Evolutionary conservation across 192 early-diverging fungal species (phyloP).

Genomic region (Backusella westeae): DNA sequence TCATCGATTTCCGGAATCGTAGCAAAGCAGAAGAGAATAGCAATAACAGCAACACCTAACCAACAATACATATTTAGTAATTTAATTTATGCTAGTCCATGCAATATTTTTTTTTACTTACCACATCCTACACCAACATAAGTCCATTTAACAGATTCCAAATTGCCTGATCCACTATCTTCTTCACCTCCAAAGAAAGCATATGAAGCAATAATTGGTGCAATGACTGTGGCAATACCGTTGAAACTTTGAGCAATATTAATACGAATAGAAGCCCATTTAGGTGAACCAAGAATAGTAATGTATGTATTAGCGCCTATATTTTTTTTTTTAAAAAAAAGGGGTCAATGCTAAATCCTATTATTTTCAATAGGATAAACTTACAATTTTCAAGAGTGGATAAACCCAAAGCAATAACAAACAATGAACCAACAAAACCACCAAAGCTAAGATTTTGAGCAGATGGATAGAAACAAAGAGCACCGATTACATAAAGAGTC

Average conservation of each 20-base stretch:
- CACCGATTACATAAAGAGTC: constrained; percentile 31
- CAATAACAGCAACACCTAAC: constrained; percentile 29
- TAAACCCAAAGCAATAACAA: constrained; percentile 36
- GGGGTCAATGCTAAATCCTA: neutral
- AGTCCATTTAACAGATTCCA: constrained; percentile 29
- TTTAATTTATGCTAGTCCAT: neutral
- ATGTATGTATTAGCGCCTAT: constrained; percentile 32
- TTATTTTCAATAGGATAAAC: neutral
- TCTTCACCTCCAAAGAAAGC: constrained; percentile 28
- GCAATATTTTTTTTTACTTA: neutral
- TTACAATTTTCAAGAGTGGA: constrained; percentile 34
- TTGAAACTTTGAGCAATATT: constrained; percentile 34
- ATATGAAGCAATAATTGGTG: constrained; percentile 33
- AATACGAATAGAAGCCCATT: constrained; percentile 25
- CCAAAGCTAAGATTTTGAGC: constrained; percentile 22
- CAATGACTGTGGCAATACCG: constrained; percentile 24
- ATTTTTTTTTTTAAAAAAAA: neutral
- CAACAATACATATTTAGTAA: neutral
- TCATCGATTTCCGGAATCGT: constrained; percentile 41
- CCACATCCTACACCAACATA: constrained; percentile 33
- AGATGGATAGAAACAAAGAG: constrained; percentile 33
- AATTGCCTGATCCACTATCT: neutral
- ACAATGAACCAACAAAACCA: constrained; percentile 31
- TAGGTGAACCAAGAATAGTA: constrained; percentile 21
- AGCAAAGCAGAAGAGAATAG: constrained; percentile 25